Base-by-base conservation (phyloP, 2,329 filamentous ascomycete species). In the Diaporthe aspalathi region DNA sequence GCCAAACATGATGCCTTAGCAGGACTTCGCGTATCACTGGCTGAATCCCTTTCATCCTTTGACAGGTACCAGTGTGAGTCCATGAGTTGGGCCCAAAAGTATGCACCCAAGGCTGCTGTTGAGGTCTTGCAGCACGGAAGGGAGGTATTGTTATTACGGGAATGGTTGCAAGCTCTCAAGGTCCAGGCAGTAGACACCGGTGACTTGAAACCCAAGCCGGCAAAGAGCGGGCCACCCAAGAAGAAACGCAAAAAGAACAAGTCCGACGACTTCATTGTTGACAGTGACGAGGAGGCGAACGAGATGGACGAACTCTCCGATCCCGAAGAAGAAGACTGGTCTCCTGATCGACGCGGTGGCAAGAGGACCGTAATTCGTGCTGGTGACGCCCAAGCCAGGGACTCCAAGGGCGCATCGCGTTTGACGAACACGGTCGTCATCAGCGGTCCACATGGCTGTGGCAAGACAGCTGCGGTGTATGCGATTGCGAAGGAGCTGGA, bases 391-490 rank as follows among this genome's bases (percentile, higher is more conserved):
- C 74, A 76, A 2, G 74, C 76, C 52, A 84, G 80, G 68, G 78
- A 77, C 27, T 75, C 78, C 32, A 88, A 84, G 71, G 84, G 85
- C 9, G 77, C 80, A 16, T 78, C 80, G 11, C 89, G 88, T 60
- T 79, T 92, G 40, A 87, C 87, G 65, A 98, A 98, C 80, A 89
- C 92, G 0, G 89, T 98, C n/a, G 84, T 99, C 9, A 85, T 99
- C 40, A 98, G 94, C 77, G 96, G 96, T 0, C 94, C 95, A 3
- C 87, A 93, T 75, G 96, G 96, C 0, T 95, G 92, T 78, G 97
- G 96, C 3, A 99, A 99, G 83, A 97, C 95, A 16, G 95, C 97
- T 7, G 91, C 94, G 1, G 92, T 98, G 0, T 95, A 97, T 80
- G 96, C 96, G 5, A 92, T 95, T 52, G 95, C 96, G 5, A 95